Evolutionary conservation across 192 early-diverging fungal species (phyloP), one percentile per base, ranked within the genome.

Genomic region (Gorgonomyces haynaldii): DNA sequence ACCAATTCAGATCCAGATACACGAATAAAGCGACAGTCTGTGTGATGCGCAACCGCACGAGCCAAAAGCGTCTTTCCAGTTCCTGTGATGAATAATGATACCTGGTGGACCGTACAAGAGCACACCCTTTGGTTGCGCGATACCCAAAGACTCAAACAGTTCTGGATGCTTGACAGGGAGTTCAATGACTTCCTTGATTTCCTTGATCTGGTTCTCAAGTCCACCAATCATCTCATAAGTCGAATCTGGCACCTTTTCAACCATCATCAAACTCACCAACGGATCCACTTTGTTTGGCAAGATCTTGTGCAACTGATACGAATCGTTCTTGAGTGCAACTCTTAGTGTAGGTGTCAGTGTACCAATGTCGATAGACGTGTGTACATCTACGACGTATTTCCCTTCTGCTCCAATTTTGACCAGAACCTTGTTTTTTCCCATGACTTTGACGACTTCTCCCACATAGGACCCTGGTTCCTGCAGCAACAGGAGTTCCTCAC

Each of bases 241-340:
- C 46, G 90, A 94, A 66, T 96, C 93, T 22, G 96, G 96, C 13
- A 96, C 96, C 67, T 98, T 98, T 61, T 98, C 96, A 10, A 98
- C 91, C 96, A 96, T 98, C 96, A 98, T 98, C 42, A 98, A 77
- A n/a, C 84, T 88, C 16, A 98, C 96, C 31, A 98, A 77, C n/a
- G 96, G 96, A 61, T 98, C 96, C 41, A 98, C 82, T 57, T 96
- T 91, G 70, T 94, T 96, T 32, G 93, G 91, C 34, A 98, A 59
- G 20, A 98, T 81, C 70, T 92, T 91, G 73, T 91, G 81, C 37
- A 98, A 78, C 62, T 85, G 81, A 57, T 92, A 92, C 20, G 86
- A 83, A 61, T 98, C 95, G 42, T 60, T 48, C 39, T 88, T 84
- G 36, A 98, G 73, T 13, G 92, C 92, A 30, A 98, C 88, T 37